Evolutionary conservation across 768 basidiomycete genomes (phyloP).

Genomic region (Trametopsis cervina): DNA sequence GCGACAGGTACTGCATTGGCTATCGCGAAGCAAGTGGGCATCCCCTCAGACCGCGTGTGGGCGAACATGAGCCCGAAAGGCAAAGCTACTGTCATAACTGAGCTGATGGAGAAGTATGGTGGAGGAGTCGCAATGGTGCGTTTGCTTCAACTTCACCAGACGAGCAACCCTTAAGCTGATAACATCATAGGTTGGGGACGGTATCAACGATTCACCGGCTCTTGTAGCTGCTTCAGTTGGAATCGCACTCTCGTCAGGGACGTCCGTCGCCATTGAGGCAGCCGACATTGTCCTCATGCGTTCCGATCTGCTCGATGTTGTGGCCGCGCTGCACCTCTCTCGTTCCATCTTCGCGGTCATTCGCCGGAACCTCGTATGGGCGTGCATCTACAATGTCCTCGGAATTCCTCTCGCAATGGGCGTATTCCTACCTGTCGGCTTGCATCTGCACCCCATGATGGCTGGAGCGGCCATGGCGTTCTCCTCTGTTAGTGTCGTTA

Average conservation of each 20-base stretch:
- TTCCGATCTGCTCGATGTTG: conserved; percentile 93
- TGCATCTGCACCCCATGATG: conserved; percentile 97
- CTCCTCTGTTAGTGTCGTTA: conserved; percentile 92
- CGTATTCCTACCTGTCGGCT: conserved; percentile 81
- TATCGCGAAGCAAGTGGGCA: conserved; percentile 87
- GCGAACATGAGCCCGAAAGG: conserved; percentile 94
- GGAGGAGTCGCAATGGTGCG: conserved; percentile 87
- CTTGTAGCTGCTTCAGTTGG: conserved; percentile 94
- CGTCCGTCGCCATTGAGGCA: conserved; percentile 96
- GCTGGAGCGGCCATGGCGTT: conserved; percentile 99
- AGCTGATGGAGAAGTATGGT: conserved; percentile 65
- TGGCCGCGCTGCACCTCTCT: conserved; percentile 91
- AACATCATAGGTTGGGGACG: conserved; percentile 79
- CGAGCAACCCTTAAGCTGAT: too few relatives aligned
- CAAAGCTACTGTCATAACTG: conserved; percentile 79
- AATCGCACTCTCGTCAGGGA: conserved; percentile 92
- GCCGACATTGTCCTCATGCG: conserved; percentile 98
- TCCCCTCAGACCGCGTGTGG: conserved; percentile 76
- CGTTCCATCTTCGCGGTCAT: conserved; percentile 86
- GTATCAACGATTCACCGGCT: conserved; percentile 98
- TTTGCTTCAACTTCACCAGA: too few relatives aligned
- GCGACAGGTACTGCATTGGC: conserved; percentile 79
- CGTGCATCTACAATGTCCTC: conserved; percentile 87
- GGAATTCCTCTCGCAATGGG: conserved; percentile 99
- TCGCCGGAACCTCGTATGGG: conserved; percentile 91